Base-by-base conservation (phyloP, 176 grass and related monocot genomes). In the Musa beccarii region DNA sequence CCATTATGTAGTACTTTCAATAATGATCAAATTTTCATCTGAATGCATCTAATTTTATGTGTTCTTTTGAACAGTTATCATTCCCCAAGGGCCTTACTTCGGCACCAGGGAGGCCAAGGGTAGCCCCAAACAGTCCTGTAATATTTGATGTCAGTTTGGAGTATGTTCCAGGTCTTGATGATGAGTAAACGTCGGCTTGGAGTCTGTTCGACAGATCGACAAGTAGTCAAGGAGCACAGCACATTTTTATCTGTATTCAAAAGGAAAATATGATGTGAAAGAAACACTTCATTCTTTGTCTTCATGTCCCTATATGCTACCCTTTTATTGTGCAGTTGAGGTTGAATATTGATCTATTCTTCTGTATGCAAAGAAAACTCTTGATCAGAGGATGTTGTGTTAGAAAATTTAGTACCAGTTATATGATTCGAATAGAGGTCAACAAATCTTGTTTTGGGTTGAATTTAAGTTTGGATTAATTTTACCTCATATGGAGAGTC, bases 81-180 rank as follows among this genome's bases (percentile, higher is more conserved):
- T 98, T 98, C 69, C 85, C 87, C 1, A 93, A 98, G 83, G 94
- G 94, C 1, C 83, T 98, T 22, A 93, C 70, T 68, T 98, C 94
- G 78, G 94, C 94, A 29, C 90, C 94, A 8, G 94, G 94, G 24
- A 87, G 90, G 79, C 86, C 94, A 81, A 82, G 90, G 87, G 94
- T 98, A 76, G 86, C 88, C 51, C 88, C 90, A 8, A 98, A 81
- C 74, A 98, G 94, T 78, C 90, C 94, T 1, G 82, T 98, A 16
- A 22, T 98, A n/a, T 98, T 98, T 69, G 94, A 98, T 12, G 82
- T 98, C 52, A 84, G 74, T 59, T 85, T 98, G 57, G 52, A 89
- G 80, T 98, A 87, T 19, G 72, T 98, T 85, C 94, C 94, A n/a
- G 90, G 88, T 52, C 88, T 93, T 49, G 94, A 93, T 61, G 94